Evolutionary conservation across 2,329 filamentous ascomycete genomes (phyloP).

Genomic region (Trichoderma endophyticum): DNA sequence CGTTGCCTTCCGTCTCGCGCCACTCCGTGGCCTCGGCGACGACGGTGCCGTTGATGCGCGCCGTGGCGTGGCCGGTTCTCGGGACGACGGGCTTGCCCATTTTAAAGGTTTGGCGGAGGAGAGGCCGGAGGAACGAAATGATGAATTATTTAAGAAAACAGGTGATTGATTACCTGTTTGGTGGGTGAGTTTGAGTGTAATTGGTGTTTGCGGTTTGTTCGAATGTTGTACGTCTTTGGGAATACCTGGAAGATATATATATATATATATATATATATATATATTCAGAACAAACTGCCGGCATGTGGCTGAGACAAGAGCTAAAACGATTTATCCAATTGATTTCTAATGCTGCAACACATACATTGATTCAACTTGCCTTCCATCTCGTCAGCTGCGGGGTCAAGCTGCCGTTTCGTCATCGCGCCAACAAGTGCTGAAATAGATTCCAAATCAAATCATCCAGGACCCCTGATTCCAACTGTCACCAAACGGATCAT

Average conservation of each 20-base stretch:
- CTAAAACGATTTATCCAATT: not conserved
- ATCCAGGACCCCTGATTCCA: not conserved
- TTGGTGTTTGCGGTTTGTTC: not conserved
- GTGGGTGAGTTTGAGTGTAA: not conserved
- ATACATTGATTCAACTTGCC: not conserved
- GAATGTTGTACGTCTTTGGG: not conserved
- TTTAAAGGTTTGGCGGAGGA: not conserved
- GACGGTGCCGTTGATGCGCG: constrained; percentile 46
- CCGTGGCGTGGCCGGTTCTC: constrained; percentile 36
- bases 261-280: not conserved
- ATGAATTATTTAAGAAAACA: not conserved
- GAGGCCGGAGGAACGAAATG: not conserved
- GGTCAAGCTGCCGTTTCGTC: not conserved
- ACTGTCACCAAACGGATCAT: not conserved
- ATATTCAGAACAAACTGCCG: not conserved
- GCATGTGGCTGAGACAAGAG: not conserved
- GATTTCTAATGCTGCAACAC: not conserved
- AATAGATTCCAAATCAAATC: constrained; percentile 11
- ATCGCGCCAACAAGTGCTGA: not conserved
- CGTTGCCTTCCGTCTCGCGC: constrained; percentile 56
- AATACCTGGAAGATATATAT: not conserved
- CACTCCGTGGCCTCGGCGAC: constrained; percentile 51
- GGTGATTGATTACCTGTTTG: not conserved
- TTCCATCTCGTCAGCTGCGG: constrained; percentile 5
- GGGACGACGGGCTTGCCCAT: constrained; percentile 17